Percentiles rank a stretch among this genome's conserved stretches.
Conservation (phyloP, 1,284 basidiomycete genomes). For the Ceratobasidium sp. region DNA sequence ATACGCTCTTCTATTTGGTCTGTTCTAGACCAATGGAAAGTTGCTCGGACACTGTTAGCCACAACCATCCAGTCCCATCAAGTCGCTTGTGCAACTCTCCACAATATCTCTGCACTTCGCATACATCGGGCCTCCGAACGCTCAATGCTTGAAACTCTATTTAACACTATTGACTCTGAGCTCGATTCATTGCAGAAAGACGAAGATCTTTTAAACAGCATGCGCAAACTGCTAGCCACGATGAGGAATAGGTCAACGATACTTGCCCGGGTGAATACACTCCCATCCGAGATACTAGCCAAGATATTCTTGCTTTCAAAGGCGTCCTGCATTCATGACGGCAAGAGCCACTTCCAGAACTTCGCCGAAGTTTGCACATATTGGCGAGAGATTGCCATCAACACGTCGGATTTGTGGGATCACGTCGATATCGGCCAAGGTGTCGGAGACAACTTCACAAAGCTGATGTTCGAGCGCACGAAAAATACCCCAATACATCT, state of each 20-base stretch:
- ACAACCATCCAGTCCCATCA: no score
- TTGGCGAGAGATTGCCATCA: background rate
- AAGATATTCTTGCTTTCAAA: background rate
- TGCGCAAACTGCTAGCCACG: background rate
- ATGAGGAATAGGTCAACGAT: background rate
- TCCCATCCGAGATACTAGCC: slow-evolving; percentile 5
- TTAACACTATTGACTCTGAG: background rate
- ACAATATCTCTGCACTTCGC: no score
- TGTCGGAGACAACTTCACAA: background rate
- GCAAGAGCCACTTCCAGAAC: background rate
- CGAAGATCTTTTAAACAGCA: background rate
- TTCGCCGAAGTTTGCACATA: background rate
- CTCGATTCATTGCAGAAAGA: background rate
- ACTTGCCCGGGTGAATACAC: background rate
- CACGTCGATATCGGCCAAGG: background rate
- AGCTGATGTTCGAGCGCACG: background rate
- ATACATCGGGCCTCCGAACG: no score
- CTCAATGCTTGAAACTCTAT: background rate
- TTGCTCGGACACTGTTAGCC: no score
- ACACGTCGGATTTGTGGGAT: background rate
- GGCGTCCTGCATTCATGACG: background rate
- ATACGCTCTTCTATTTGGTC: no score
- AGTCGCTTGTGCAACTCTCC: no score
- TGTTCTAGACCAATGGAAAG: no score
- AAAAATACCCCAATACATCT: background rate